Conservation (phyloP, 116 monocot species). For the Dioscorea cayenensis region DNA sequence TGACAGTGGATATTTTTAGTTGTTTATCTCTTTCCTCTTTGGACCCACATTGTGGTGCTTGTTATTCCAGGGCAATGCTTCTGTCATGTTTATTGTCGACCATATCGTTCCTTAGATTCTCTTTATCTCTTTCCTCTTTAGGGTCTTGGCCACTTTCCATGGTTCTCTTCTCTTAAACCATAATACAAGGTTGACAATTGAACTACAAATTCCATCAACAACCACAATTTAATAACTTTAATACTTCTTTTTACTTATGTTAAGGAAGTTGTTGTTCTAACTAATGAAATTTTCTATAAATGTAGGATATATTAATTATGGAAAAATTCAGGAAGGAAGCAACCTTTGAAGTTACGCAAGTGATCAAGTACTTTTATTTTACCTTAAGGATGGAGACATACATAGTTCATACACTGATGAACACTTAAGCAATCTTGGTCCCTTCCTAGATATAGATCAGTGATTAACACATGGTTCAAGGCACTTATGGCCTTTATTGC, state of each 20-base stretch:
- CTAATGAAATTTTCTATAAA: no score
- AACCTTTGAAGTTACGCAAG: background rate
- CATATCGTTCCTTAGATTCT: conserved; percentile 7
- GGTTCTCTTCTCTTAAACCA: conserved; percentile 30
- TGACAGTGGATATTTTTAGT: conserved; percentile 4
- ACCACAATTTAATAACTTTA: background rate
- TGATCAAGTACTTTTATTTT: background rate
- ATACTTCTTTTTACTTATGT: background rate
- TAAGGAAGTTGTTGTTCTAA: background rate
- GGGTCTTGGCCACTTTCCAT: conserved; percentile 29
- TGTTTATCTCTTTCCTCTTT: conserved; percentile 18
- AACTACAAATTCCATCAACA: background rate
- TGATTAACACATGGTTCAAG: background rate
- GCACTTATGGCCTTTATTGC: background rate
- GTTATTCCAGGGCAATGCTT: conserved; percentile 30
- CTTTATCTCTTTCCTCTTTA: conserved; percentile 25
- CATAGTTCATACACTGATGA: background rate
- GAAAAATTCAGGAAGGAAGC: background rate
- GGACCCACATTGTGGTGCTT: conserved; percentile 36
- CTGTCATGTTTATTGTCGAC: conserved; percentile 23
- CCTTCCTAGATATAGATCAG: no score
- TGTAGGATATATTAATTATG: no score
- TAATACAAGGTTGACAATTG: conserved; percentile 33
- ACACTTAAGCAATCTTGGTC: background rate
- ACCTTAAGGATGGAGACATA: background rate